Evolutionary conservation across 176 grass and related monocot genomes (phyloP), one percentile per base, ranked within the genome.

Genomic region (Panicum miliaceum): DNA sequence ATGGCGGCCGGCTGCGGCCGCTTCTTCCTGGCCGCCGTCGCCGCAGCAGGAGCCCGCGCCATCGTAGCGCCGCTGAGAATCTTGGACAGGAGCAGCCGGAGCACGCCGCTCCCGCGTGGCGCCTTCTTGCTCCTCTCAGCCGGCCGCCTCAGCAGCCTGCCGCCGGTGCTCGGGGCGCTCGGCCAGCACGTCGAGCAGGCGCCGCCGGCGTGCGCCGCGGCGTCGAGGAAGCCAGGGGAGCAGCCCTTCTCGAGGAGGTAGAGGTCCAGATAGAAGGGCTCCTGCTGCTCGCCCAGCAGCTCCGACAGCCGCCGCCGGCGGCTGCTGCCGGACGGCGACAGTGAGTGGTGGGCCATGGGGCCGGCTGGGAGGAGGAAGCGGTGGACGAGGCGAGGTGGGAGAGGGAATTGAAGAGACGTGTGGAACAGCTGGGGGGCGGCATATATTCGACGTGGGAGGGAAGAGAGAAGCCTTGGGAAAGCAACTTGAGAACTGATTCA

Each of bases 171-270:
- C 3, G 9, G 0, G 42, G 41, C 34, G 42, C 54, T 78, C 35
- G 73, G 86, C 86, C 80, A 88, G 80, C 86, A 88, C 37, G 60
- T 35, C 14, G 77, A 73, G 68, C 57, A 46, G 7, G 62, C 59
- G 11, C 20, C 75, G 2, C n/a, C 56, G 32, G 14, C 68, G 3
- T 22, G 58, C 53, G n/a, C 42, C 32, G 51, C 36, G 0, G 64
- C 48, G 57, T 85, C 75, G 22, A 70, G 70, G 34, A 68, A 22
- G 35, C 53, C 14, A 1, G 72, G 38, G 41, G 90, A 74, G 73
- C 63, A 86, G 66, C 90, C 86, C 47, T 77, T 88, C 82, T 92
- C 90, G 66, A 92, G 72, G 41, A 92, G 83, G 67, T 83, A 88
- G 36, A 86, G 14, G 45, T 92, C 58, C 23, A 92, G 71, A 4